Percentiles rank a stretch among this genome's conserved stretches.
These are phyloP conservation scores for Alternaria longipes DNA, from an alignment of 2,329 filamentous ascomycete species.

Conservation along the genomic window DNA sequence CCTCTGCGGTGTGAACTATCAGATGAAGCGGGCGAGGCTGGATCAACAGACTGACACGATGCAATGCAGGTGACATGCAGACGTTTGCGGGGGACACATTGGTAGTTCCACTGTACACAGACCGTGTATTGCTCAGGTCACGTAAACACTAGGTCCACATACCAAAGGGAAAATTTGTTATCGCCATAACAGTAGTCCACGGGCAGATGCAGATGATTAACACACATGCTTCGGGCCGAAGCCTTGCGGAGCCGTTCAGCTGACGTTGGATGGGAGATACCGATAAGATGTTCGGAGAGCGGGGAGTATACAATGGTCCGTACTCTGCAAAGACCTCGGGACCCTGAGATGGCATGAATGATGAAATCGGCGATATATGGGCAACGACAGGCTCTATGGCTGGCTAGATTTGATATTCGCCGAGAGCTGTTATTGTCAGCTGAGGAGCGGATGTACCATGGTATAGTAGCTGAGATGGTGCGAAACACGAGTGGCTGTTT, in stretches of 20 bases:
- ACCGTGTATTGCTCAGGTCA: not conserved
- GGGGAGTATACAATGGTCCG: not conserved
- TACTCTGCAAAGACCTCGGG: not conserved
- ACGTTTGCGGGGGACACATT: slow-evolving; percentile 1
- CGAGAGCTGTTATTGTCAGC: slow-evolving; percentile 2
- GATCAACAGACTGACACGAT: not conserved
- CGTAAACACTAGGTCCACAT: slow-evolving; percentile 3
- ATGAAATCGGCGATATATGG: not conserved
- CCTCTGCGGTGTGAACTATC: not conserved
- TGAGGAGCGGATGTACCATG: not conserved
- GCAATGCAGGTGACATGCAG: slow-evolving; percentile 2
- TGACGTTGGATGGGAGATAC: slow-evolving; percentile 6
- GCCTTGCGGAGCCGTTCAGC: slow-evolving; percentile 1
- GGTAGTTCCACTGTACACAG: slow-evolving; percentile 4
- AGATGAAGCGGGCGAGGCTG: not conserved
- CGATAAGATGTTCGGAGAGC: slow-evolving; percentile 7
- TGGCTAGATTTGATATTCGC: not conserved
- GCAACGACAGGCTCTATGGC: not conserved
- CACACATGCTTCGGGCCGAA: slow-evolving; percentile 1
- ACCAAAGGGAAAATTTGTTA: not conserved
- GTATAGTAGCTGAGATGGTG: slow-evolving; percentile 5
- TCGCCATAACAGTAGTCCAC: not conserved
- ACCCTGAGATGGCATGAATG: not conserved
- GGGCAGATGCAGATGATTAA: not conserved
- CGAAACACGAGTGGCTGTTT: slow-evolving; percentile 14